phyloP scores from a whole-genome alignment of 2,329 filamentous ascomycete species.

The Aspergillus nomiae region DNA sequence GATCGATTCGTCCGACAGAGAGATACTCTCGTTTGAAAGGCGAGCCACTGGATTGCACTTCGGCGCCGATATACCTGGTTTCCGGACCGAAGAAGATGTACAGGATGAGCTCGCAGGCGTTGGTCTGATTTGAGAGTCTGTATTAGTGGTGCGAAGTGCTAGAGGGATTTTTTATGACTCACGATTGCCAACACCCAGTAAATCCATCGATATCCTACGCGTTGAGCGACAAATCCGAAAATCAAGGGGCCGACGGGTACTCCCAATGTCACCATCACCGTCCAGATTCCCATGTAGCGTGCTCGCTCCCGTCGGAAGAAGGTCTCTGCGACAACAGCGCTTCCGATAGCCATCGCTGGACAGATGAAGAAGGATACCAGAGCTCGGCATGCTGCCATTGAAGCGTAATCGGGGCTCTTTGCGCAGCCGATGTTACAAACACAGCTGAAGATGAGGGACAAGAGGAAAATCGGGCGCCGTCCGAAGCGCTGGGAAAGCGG shows the following conservation, averaged over 20 bases:
- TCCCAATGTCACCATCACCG: conserved; percentile 52
- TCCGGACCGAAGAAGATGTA: conserved; percentile 59
- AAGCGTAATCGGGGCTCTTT: conserved; percentile 48
- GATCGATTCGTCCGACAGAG: conserved; percentile 53
- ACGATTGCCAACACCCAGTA: conserved; percentile 60
- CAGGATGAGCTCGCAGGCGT: conserved; percentile 56
- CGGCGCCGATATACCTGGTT: conserved; percentile 50
- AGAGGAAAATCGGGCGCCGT: conserved; percentile 55
- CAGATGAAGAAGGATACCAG: conserved; percentile 56
- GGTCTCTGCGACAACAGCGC: conserved; percentile 56
- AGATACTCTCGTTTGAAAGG: conserved; percentile 47
- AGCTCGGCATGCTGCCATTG: conserved; percentile 54
- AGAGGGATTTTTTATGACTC: conserved; percentile 16
- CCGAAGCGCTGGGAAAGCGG: conserved; percentile 56
- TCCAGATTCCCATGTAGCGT: conserved; percentile 59
- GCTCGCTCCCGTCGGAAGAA: conserved; percentile 57
- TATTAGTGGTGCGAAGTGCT: conserved; percentile 11
- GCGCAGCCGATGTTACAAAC: conserved; percentile 57
- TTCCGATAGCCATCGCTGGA: conserved; percentile 55
- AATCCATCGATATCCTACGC: conserved; percentile 59
- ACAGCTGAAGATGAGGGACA: conserved; percentile 50
- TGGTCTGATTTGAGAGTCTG: conserved; percentile 42
- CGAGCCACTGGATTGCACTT: conserved; percentile 8
- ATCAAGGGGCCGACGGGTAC: conserved; percentile 41
- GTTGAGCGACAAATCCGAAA: conserved; percentile 47